Base-by-base conservation (phyloP, 2,329 filamentous ascomycete species). In the Fusarium subglutinans region DNA sequence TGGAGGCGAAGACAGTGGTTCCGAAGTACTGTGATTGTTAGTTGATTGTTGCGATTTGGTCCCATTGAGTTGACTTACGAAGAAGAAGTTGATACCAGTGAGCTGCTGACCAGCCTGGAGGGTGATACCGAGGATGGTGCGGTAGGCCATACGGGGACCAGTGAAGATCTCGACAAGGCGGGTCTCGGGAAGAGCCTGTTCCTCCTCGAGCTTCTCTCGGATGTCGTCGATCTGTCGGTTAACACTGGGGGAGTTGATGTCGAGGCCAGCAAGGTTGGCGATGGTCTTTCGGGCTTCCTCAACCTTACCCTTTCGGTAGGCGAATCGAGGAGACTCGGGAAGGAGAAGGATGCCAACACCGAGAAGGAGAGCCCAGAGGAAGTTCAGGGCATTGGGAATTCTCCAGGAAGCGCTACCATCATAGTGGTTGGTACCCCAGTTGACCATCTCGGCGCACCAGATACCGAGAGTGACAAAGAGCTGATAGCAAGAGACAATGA, bases 391-490 rank as follows among this genome's bases (percentile, higher is more conserved):
- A 76, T 88, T 87, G 57, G 91, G 88, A 12, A 93, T 88, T 70
- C 91, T 86, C 91, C 91, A 93, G 18, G 89, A 86, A 6, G 86
- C 84, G 28, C 87, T 86, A 72, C 82, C 84, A 2, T 56, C 24
- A 56, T 83, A 83, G 6, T 72, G 30, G 53, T 89, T 83, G 12
- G 91, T 93, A 12, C 90, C 90, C 77, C 84, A 92, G 79, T 92
- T 91, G 80, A 89, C 84, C 80, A 88, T 86, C 76, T 89, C 87
- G 43, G 86, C 85, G 30, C 83, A 83, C 85, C 87, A 90, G 79
- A 93, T 92, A 54, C 91, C 91, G 35, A 92, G 83, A 0, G 91
- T 93, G 79, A 93, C 91, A 79, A 92, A 89, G 7, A 93, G 86
- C 83, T 93, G 91, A 80, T 93, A 93, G 58, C 86, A 88, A 3